Conservation (phyloP, 75 land plant species). For the Azolla pinnata region DNA sequence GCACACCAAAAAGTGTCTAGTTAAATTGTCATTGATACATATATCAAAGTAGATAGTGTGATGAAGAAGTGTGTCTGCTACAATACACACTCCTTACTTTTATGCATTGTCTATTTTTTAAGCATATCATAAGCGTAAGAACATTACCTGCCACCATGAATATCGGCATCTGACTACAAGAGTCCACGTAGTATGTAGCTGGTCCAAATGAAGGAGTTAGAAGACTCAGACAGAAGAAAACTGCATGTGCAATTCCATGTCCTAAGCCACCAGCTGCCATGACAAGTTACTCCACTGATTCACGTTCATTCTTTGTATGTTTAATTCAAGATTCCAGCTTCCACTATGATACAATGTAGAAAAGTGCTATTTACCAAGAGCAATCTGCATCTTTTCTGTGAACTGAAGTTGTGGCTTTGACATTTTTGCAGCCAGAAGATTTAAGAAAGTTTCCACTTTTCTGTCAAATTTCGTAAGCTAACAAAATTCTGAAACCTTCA, state of each 20-base stretch:
- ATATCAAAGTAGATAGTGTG: too few species aligned
- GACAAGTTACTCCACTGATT: too few species aligned
- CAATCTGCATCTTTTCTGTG: conserved; percentile 82
- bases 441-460: conserved; percentile 62
- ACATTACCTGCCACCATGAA: conserved; percentile 75
- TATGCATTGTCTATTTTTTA: neutral
- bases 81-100: too few species aligned
- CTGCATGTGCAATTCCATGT: conserved; percentile 90
- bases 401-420: conserved; percentile 67
- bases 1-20: too few species aligned
- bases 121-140: neutral
- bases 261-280: conserved; percentile 94
- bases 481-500: too few species aligned
- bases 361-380: conserved; percentile 53
- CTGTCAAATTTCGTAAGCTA: conserved; percentile 22
- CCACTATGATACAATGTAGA: too few species aligned
- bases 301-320: too few species aligned
- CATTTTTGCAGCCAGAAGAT: conserved; percentile 57
- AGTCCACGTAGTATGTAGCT: conserved; percentile 67
- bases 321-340: too few species aligned
- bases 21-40: too few species aligned
- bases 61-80: too few species aligned
- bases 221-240: conserved; percentile 87
- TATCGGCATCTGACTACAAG: conserved; percentile 67
- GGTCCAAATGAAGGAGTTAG: conserved; percentile 92